phyloP scores from a whole-genome alignment of 768 basidiomycete genomes.

The Gyrodon lividus region DNA sequence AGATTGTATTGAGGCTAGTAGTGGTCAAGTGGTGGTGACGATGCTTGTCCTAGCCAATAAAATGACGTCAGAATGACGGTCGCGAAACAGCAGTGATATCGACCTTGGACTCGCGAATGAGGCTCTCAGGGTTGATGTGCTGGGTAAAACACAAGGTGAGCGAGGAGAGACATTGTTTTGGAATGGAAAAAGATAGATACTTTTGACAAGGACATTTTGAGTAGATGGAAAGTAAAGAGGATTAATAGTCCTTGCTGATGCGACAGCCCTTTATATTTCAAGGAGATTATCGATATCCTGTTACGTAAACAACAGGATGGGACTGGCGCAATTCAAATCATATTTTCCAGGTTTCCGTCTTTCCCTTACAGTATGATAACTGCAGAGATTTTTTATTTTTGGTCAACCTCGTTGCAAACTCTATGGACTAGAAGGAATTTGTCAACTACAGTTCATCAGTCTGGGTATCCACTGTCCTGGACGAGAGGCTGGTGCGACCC shows the following conservation, averaged over 20 bases:
- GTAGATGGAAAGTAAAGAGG: slow-evolving; percentile 11
- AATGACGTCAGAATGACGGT: not conserved
- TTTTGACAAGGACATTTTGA: slow-evolving; percentile 60
- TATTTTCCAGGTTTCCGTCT: too few species aligned
- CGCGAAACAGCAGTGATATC: slow-evolving; percentile 7
- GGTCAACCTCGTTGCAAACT: too few species aligned
- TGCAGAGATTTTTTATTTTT: too few species aligned
- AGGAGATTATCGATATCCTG: not conserved
- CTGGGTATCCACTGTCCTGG: too few species aligned
- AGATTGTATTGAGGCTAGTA: slow-evolving; percentile 30
- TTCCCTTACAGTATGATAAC: too few species aligned
- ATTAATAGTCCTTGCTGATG: not conserved
- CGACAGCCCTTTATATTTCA: too few species aligned
- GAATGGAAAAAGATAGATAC: slow-evolving; percentile 29
- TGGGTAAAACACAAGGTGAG: slow-evolving; percentile 21
- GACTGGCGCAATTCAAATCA: too few species aligned
- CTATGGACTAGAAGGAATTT: too few species aligned
- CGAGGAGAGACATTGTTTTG: not conserved
- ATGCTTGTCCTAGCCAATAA: slow-evolving; percentile 43
- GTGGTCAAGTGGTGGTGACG: slow-evolving; percentile 37
- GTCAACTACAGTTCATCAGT: too few species aligned
- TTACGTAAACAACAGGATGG: not conserved
- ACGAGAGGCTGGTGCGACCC: too few species aligned
- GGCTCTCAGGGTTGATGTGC: slow-evolving; percentile 67
- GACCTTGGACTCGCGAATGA: slow-evolving; percentile 59